Base-by-base conservation (phyloP, 2,329 filamentous ascomycete genomes). In the Exophiala viscosa region DNA sequence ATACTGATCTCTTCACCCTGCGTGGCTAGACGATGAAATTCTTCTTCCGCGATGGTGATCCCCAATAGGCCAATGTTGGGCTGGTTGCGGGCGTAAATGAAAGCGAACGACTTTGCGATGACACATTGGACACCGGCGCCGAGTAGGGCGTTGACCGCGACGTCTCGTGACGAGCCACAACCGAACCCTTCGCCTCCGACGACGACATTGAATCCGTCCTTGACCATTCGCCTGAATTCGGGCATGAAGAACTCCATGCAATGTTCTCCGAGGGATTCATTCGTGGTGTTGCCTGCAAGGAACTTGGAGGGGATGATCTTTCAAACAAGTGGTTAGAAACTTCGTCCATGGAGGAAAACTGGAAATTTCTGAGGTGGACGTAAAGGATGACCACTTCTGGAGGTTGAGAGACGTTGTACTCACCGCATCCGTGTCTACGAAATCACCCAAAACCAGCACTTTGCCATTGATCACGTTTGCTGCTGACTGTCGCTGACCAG, bases 31-130 rank as follows among this genome's bases (percentile, higher is more conserved):
- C 14, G 20, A 34, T 51, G 33, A 40, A 51, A 51, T 33, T 28
- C 14, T n/a, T 46, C 48, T 3, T 51, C 48, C 11, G 18, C 31
- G n/a, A 51, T 45, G 33, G 28, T 40, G 35, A 51, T 45, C 18
- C 73, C 73, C 17, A 76, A 55, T 1, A 77, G 66, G 0, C 75
- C 74, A 0, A 76, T 59, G 33, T 66, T 74, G 0, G 74, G 71
- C 65, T 73, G 70, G 59, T 77, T 77, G 1, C 73, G 67, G 6
- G 64, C 65, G 49, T 73, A 76, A 52, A 77, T 76, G 60, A 76
- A 77, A 0, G 71, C 68, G 50, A 75, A 77, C 0, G 69, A 73
- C 42, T 66, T 61, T 1, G 73, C 74, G 49, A 76, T 74, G 1
- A 76, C 71, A 50, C 69, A 74, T 54, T 71, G 54, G 1, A 76